Conservation (phyloP, 768 basidiomycete species). For the Mycena sanguinolenta region DNA sequence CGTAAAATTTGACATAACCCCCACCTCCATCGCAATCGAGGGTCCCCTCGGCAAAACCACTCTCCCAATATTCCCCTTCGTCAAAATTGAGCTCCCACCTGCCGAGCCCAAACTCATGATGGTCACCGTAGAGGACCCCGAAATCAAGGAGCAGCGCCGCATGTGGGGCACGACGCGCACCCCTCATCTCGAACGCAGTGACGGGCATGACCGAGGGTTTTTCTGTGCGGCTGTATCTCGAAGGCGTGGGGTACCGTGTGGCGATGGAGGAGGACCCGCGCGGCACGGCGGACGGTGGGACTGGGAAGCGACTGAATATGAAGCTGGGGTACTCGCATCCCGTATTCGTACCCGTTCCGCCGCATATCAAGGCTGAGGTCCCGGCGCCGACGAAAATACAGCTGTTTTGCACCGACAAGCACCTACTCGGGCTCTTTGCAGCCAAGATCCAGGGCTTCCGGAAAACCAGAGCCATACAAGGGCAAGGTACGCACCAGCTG, state of each 20-base stretch:
- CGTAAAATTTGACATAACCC: slow-evolving; percentile 30
- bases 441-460: slow-evolving; percentile 81
- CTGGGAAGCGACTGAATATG: slow-evolving; percentile 83
- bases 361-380: slow-evolving; percentile 90
- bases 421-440: slow-evolving; percentile 88
- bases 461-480: slow-evolving; percentile 96
- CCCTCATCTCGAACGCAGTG: slow-evolving; percentile 90
- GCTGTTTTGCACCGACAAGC: slow-evolving; percentile 88
- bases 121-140: slow-evolving; percentile 84
- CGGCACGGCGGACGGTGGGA: slow-evolving; percentile 70
- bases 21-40: slow-evolving; percentile 32
- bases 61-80: slow-evolving; percentile 32
- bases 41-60: slow-evolving; percentile 32
- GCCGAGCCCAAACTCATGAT: slow-evolving; percentile 89
- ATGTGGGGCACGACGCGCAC: slow-evolving; percentile 90
- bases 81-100: slow-evolving; percentile 69
- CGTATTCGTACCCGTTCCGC: slow-evolving; percentile 87
- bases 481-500: slow-evolving; percentile 82
- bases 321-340: slow-evolving; percentile 95
- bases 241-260: slow-evolving; percentile 95
- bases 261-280: slow-evolving; percentile 86
- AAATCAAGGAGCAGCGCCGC: slow-evolving; percentile 70
- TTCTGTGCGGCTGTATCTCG: slow-evolving; percentile 85
- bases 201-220: slow-evolving; percentile 92
- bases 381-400: slow-evolving; percentile 87